Evolutionary conservation across 345 rosid genomes (phyloP).

Genomic region (Pugionium cornutum): DNA sequence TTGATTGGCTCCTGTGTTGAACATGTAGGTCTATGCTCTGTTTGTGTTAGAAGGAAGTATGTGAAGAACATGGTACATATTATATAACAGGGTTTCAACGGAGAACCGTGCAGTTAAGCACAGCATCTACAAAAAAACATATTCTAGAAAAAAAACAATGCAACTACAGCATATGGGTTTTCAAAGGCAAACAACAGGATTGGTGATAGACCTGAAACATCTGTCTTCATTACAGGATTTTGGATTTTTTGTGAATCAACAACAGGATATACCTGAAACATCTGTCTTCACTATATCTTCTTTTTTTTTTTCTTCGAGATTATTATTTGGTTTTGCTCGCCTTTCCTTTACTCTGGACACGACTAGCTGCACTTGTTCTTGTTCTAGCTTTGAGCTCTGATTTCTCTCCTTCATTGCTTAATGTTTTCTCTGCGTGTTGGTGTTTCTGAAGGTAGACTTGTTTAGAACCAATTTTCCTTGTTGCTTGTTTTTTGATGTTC

Average conservation of each 20-base stretch:
- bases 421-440: constrained; percentile 30
- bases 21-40: constrained; percentile 30
- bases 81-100: constrained; percentile 31
- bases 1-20: constrained; percentile 29
- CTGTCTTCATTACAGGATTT: constrained; percentile 25
- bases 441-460: constrained; percentile 41
- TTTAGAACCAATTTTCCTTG: constrained; percentile 34
- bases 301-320: not conserved
- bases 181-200: constrained; percentile 37
- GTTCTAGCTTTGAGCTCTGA: constrained; percentile 40
- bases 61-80: constrained; percentile 33
- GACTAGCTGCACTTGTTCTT: constrained; percentile 50
- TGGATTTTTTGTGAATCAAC: constrained; percentile 24
- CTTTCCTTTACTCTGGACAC: constrained; percentile 48
- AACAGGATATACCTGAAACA: constrained; percentile 5
- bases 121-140: constrained; percentile 33
- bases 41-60: constrained; percentile 10
- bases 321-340: constrained; percentile 44
- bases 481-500: constrained; percentile 41
- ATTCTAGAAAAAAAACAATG: constrained; percentile 33
- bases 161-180: constrained; percentile 34
- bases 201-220: constrained; percentile 34
- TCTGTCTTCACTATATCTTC: constrained; percentile 5
- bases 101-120: constrained; percentile 35
- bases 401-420: constrained; percentile 39